Conservation (phyloP, 2,329 filamentous ascomycete species). For the Sclerotiophoma versabilis region DNA sequence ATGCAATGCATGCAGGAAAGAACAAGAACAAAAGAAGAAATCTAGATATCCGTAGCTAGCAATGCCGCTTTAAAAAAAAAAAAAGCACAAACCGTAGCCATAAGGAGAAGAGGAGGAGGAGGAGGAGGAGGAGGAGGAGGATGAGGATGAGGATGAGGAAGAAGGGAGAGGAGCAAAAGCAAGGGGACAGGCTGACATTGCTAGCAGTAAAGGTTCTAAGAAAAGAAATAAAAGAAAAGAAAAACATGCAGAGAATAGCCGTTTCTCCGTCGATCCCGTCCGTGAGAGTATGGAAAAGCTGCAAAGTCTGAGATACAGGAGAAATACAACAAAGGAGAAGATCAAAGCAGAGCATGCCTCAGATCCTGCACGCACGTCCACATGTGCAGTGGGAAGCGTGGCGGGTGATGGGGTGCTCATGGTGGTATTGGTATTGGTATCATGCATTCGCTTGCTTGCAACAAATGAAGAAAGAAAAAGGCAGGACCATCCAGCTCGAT, state of each 20-base stretch:
- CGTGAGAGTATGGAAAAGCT: constrained; percentile 2
- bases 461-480: constrained; percentile 12
- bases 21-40: neutral
- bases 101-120: neutral
- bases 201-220: too few species aligned
- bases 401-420: too few species aligned
- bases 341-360: neutral
- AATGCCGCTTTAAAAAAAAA: constrained; percentile 7
- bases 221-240: too few species aligned
- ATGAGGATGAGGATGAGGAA: too few species aligned
- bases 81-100: neutral
- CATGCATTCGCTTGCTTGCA: constrained; percentile 21
- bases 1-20: too few species aligned
- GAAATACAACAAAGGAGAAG: constrained; percentile 11
- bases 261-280: constrained; percentile 8
- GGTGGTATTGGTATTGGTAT: constrained; percentile 15
- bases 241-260: neutral
- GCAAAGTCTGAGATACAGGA: too few species aligned
- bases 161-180: too few species aligned
- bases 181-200: too few species aligned
- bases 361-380: neutral
- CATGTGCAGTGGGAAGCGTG: too few species aligned
- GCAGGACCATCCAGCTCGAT: constrained; percentile 7
- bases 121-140: too few species aligned
- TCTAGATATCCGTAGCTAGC: constrained; percentile 9